These are phyloP conservation scores for Xylariaceae sp. DNA, from an alignment of 2,329 filamentous ascomycete species.

Conservation along the genomic window DNA sequence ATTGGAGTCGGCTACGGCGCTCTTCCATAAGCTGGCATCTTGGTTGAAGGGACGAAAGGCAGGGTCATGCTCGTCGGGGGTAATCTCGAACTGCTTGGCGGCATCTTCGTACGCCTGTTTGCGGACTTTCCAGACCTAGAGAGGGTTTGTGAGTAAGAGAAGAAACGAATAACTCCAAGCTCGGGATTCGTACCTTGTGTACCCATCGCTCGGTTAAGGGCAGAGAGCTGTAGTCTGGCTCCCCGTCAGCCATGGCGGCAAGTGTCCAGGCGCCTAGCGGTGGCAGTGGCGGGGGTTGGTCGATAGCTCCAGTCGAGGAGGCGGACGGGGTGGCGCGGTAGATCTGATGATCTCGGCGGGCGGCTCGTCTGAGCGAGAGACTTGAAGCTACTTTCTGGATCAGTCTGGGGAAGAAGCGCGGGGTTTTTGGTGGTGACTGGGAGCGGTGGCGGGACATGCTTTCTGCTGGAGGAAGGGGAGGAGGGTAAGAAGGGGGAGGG, in stretches of 20 bases:
- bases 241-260: slow-evolving; percentile 68
- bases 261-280: slow-evolving; percentile 2
- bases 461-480: too few species aligned
- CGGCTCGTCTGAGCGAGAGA: too few species aligned
- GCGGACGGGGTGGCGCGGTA: too few species aligned
- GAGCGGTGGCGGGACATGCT: too few species aligned
- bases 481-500: too few species aligned
- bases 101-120: slow-evolving; percentile 95
- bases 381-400: slow-evolving; percentile 23
- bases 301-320: too few species aligned
- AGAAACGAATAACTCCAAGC: too few species aligned
- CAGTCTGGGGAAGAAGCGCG: too few species aligned
- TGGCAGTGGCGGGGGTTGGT: neutral
- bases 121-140: slow-evolving; percentile 88
- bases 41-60: slow-evolving; percentile 83
- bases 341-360: too few species aligned
- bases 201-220: slow-evolving; percentile 75
- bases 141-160: neutral
- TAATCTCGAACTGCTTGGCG: slow-evolving; percentile 77
- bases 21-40: slow-evolving; percentile 86
- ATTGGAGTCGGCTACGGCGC: slow-evolving; percentile 88
- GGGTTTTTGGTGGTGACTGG: too few species aligned
- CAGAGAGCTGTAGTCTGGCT: slow-evolving; percentile 78
- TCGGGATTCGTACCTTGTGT: slow-evolving; percentile 76
- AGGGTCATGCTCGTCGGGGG: slow-evolving; percentile 79